Evolutionary conservation across 2,329 filamentous ascomycete species (phyloP), one percentile per base, ranked within the genome.

Genomic region (Falciphora oryzae): DNA sequence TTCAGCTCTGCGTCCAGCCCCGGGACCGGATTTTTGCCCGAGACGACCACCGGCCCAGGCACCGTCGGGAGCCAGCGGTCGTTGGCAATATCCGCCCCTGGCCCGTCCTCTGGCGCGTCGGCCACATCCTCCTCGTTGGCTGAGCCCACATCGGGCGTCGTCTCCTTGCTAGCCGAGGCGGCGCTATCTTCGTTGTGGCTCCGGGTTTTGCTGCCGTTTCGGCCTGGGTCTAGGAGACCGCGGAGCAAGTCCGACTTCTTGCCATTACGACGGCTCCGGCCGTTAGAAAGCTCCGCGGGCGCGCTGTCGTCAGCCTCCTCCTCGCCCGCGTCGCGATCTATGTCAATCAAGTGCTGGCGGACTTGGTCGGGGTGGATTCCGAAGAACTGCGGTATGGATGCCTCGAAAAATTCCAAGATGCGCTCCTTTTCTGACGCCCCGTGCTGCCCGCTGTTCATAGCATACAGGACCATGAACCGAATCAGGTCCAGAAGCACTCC

Each of bases 161-260:
- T 93, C 70, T 95, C 93, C 71, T 96, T 92, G 78, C 92, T 97
- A 18, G 85, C 88, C 29, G 90, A 89, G 1, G 86, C 86, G n/a
- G 86, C 81, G 70, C 90, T 94, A 67, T 89, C 91, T 68, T 95
- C 91, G 71, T 95, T 93, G 63, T 92, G 89, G 60, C 83, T 85
- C 57, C 89, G 85, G 29, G 85, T 82, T 68, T 85, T 85, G 75
- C 88, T 90, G 66, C 90, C 89, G 70, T 89, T 89, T 66, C 90
- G 88, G 56, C 83, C 82, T 27, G 84, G 91, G 71, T 97, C 93
- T 44, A 99, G 85, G 57, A 97, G 92, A 66, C 92, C 91, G 70
- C 93, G 89, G 65, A 93, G 89, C 56, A 98, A 82, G 73, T 92
- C 89, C 69, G 89, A 86, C 76, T 90, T 93, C 80, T 90, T 94